phyloP scores from a whole-genome alignment of 1,284 basidiomycete genomes.

The Hortiboletus rubellus region DNA sequence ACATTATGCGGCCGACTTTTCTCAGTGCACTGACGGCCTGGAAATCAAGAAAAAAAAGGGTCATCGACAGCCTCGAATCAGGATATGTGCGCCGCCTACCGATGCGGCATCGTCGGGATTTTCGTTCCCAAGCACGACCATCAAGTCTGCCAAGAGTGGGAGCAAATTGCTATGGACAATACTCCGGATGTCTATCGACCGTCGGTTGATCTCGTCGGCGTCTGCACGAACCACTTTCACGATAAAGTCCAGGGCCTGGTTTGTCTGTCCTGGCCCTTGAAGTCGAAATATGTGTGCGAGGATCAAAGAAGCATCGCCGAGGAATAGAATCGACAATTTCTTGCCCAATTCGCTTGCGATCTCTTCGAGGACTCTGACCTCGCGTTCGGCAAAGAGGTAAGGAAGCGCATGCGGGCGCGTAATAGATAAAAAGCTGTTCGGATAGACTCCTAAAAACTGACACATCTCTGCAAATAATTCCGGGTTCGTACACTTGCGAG shows the following conservation, averaged over 20 bases:
- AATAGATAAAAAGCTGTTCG: conserved; percentile 65
- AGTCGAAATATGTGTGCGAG: conserved; percentile 74
- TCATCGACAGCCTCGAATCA: conserved; percentile 1
- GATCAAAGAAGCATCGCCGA: conserved; percentile 63
- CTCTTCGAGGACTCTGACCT: conserved; percentile 50
- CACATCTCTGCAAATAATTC: conserved; percentile 61
- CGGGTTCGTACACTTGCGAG: conserved; percentile 59
- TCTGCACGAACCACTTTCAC: conserved; percentile 38
- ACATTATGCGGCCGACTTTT: conserved; percentile 52
- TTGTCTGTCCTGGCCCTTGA: conserved; percentile 50
- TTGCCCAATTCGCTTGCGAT: conserved; percentile 46
- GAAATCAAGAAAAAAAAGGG: not conserved
- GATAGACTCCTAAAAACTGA: conserved; percentile 56
- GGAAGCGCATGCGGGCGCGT: conserved; percentile 73
- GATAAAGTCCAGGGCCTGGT: conserved; percentile 63
- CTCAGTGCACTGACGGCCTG: conserved; percentile 65
- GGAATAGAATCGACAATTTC: conserved; percentile 55
- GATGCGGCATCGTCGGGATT: conserved; percentile 44
- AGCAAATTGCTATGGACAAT: conserved; percentile 67
- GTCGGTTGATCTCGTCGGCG: conserved; percentile 27
- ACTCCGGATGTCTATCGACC: conserved; percentile 48
- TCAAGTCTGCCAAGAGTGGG: conserved; percentile 71
- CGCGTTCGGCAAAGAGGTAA: conserved; percentile 62
- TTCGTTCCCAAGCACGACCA: conserved; percentile 73
- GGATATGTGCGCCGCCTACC: conserved; percentile 37